Evolutionary conservation across 345 rosid genomes (phyloP).

Genomic region (Mallotus nudiflorus): DNA sequence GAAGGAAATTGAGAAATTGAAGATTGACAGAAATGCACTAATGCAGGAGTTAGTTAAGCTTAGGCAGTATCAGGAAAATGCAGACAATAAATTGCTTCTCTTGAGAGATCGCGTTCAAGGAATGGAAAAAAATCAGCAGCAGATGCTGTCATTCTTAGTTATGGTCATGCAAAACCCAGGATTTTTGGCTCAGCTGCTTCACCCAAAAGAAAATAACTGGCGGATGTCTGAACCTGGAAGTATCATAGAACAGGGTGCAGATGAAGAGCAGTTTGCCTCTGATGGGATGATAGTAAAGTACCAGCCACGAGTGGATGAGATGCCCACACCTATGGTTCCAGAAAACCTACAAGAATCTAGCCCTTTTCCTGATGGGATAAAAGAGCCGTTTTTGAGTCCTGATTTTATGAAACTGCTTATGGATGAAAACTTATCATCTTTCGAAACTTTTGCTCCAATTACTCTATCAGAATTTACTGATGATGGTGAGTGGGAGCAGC

Average conservation of each 20-base stretch:
- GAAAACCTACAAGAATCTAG: slow-evolving; percentile 32
- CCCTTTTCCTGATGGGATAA: slow-evolving; percentile 38
- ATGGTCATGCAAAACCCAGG: slow-evolving; percentile 90
- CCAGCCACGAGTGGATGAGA: slow-evolving; percentile 53
- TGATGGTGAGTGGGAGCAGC: slow-evolving; percentile 78
- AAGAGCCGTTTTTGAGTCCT: slow-evolving; percentile 56
- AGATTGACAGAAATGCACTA: slow-evolving; percentile 62
- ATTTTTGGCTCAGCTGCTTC: slow-evolving; percentile 71
- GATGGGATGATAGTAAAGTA: slow-evolving; percentile 71
- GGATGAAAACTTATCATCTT: slow-evolving; percentile 49
- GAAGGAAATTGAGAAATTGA: slow-evolving; percentile 79
- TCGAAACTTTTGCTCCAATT: slow-evolving; percentile 51
- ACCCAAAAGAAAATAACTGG: slow-evolving; percentile 69
- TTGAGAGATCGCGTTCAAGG: slow-evolving; percentile 75
- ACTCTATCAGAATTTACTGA: slow-evolving; percentile 64
- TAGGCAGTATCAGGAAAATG: slow-evolving; percentile 66
- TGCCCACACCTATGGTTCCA: slow-evolving; percentile 33
- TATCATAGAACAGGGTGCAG: slow-evolving; percentile 51
- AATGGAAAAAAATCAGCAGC: slow-evolving; percentile 91
- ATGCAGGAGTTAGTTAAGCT: slow-evolving; percentile 72
- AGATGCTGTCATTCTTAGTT: slow-evolving; percentile 89
- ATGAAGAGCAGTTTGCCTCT: slow-evolving; percentile 41
- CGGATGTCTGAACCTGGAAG: slow-evolving; percentile 58
- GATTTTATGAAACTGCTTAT: slow-evolving; percentile 67
- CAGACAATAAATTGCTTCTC: slow-evolving; percentile 59